Evolutionary conservation across 1,139 yeast genomes (phyloP), one percentile per base, ranked within the genome.

Genomic region (Blastobotrys elegans): DNA sequence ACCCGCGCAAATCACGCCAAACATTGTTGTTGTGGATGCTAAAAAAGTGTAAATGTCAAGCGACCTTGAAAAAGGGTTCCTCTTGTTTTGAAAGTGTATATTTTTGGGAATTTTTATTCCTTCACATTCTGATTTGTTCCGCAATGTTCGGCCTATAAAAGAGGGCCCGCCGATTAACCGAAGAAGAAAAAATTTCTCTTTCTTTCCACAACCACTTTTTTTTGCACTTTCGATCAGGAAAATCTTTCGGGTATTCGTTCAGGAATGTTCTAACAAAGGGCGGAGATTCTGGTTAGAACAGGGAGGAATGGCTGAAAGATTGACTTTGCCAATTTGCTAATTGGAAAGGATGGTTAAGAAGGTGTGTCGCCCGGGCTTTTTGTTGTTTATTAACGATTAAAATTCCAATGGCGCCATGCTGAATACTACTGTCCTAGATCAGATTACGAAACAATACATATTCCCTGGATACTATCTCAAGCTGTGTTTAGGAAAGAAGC

Each of bases 1-100:
- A 24, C 75, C 75, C 3, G 75, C 72, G 46, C 74, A 69, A 30
- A 71, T 64, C 32, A 79, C 68, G 21, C 75, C 75, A 60, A 71
- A 71, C 80, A 60, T 76, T 30, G 26, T 24, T 36, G 30, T 43
- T n/a, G 16, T 24, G 27, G 8, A 24, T 5, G 10, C 5, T 6
- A 24, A 24, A n/a, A 14, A 14, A n/a, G n/a, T n/a, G n/a, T n/a
- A n/a, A n/a, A n/a, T n/a, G n/a, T n/a, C n/a, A n/a, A n/a, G n/a
- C n/a, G n/a, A n/a, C n/a, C n/a, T n/a, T n/a, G n/a, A n/a, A n/a
- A n/a, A n/a, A n/a, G n/a, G n/a, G n/a, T n/a, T n/a, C n/a, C n/a
- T n/a, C n/a, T n/a, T n/a, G n/a, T n/a, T n/a, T n/a, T n/a, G n/a
- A n/a, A n/a, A n/a, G n/a, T n/a, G n/a, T n/a, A n/a, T n/a, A n/a